Evolutionary conservation across 257 asterid species (phyloP).

Genomic region (Petrea volubilis): DNA sequence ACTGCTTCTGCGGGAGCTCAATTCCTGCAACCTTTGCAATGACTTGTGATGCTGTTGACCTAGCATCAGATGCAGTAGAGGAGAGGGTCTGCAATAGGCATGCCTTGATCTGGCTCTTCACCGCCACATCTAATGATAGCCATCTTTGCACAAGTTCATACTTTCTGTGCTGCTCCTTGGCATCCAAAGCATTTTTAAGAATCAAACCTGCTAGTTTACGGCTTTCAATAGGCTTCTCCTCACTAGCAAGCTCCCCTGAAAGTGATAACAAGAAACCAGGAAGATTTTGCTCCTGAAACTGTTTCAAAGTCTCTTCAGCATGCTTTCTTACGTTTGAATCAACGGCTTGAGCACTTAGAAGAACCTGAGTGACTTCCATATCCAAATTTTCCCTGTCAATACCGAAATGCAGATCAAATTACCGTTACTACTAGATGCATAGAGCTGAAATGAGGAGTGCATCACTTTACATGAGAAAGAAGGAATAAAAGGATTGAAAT

Average conservation of each 20-base stretch:
- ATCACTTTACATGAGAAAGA: background rate
- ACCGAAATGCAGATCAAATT: constrained; percentile 6
- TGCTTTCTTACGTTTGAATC: constrained; percentile 55
- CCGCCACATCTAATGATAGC: constrained; percentile 44
- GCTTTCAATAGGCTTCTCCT: constrained; percentile 66
- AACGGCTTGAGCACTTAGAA: constrained; percentile 56
- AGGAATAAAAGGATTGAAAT: background rate
- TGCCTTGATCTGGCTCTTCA: constrained; percentile 52
- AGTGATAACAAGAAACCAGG: constrained; percentile 56
- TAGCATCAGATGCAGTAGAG: constrained; percentile 45
- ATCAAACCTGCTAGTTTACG: constrained; percentile 64
- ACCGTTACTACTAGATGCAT: background rate
- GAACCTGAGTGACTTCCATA: constrained; percentile 66
- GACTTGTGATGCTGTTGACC: constrained; percentile 65
- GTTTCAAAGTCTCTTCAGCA: constrained; percentile 55
- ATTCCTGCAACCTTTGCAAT: constrained; percentile 64
- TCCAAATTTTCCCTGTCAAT: constrained; percentile 45
- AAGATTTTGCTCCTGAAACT: constrained; percentile 64
- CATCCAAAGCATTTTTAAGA: constrained; percentile 66
- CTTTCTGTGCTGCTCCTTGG: constrained; percentile 63
- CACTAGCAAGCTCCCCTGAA: constrained; percentile 57
- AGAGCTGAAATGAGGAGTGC: background rate
- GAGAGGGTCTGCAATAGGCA: constrained; percentile 50
- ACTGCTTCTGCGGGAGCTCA: constrained; percentile 56
- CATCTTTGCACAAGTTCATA: constrained; percentile 53